Conservation (phyloP, 2,329 filamentous ascomycete species). For the Cordyceps militaris region DNA sequence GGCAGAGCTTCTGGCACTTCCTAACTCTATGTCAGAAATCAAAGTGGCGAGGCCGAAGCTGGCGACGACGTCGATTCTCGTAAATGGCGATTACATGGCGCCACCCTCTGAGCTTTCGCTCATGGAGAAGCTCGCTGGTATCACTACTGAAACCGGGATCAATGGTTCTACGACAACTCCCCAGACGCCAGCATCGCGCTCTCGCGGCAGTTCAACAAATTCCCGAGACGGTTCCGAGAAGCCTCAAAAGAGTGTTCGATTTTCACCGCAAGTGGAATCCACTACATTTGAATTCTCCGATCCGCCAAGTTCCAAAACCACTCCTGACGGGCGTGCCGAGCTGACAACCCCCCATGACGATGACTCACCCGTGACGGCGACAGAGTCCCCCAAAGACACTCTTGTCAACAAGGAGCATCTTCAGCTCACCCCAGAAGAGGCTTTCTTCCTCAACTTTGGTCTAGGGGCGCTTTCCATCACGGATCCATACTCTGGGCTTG, state of each 20-base stretch:
- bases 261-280: conserved; percentile 60
- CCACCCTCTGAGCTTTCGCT: not conserved
- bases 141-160: not conserved
- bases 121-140: conserved; percentile 11
- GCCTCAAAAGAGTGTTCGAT: conserved; percentile 59
- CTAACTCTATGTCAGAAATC: conserved; percentile 44
- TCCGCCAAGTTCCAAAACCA: conserved; percentile 41
- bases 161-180: not conserved
- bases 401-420: conserved; percentile 66
- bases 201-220: conserved; percentile 2
- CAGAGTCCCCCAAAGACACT: not conserved
- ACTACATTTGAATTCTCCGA: conserved; percentile 50
- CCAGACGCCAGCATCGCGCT: conserved; percentile 2
- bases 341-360: conserved; percentile 18
- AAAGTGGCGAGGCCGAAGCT: conserved; percentile 24
- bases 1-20: conserved; percentile 41
- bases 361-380: conserved; percentile 12
- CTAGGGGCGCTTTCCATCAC: conserved; percentile 65
- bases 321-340: conserved; percentile 6
- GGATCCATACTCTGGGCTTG: conserved; percentile 37
- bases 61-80: conserved; percentile 1
- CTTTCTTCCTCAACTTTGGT: conserved; percentile 80
- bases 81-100: conserved; percentile 2
- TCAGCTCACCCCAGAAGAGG: conserved; percentile 85
- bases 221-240: conserved; percentile 22